These are phyloP conservation scores for Paraglomus brasilianum DNA, from an alignment of 192 early-diverging fungal genomes.

Conservation along the genomic window DNA sequence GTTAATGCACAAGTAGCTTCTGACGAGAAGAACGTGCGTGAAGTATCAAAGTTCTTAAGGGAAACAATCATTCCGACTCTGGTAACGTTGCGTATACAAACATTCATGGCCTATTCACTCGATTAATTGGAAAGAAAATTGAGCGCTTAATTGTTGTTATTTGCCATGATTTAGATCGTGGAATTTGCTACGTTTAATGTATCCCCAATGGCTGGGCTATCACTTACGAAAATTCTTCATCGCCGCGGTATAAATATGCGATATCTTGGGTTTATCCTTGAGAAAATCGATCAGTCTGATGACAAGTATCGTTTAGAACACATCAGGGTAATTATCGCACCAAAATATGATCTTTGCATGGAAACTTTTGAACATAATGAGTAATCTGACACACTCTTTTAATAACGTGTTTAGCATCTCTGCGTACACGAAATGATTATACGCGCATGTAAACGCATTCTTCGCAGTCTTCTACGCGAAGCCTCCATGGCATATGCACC, in stretches of 20 bases:
- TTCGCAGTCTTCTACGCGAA: constrained; percentile 63
- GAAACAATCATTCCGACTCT: constrained; percentile 64
- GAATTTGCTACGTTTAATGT: constrained; percentile 66
- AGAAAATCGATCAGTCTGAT: constrained; percentile 58
- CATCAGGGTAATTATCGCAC: constrained; percentile 42
- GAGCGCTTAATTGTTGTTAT: constrained; percentile 37
- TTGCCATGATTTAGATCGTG: constrained; percentile 38
- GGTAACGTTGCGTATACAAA: constrained; percentile 39
- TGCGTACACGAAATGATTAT: constrained; percentile 86
- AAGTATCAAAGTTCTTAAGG: constrained; percentile 74
- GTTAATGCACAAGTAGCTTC: constrained; percentile 33
- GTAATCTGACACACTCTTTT: neutral
- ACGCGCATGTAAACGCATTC: constrained; percentile 81
- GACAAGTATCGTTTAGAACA: constrained; percentile 52
- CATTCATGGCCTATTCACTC: constrained; percentile 15
- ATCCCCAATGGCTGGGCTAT: constrained; percentile 76
- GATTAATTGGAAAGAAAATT: constrained; percentile 27
- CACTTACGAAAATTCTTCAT: constrained; percentile 82
- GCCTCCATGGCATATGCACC: constrained; percentile 58
- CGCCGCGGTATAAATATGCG: constrained; percentile 97
- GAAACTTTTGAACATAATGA: neutral
- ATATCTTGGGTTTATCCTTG: constrained; percentile 80
- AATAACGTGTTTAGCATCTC: constrained; percentile 49
- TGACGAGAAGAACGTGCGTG: constrained; percentile 50
- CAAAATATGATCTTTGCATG: constrained; percentile 1